Conservation (phyloP, 2,329 filamentous ascomycete species). For the Capronia americana region DNA sequence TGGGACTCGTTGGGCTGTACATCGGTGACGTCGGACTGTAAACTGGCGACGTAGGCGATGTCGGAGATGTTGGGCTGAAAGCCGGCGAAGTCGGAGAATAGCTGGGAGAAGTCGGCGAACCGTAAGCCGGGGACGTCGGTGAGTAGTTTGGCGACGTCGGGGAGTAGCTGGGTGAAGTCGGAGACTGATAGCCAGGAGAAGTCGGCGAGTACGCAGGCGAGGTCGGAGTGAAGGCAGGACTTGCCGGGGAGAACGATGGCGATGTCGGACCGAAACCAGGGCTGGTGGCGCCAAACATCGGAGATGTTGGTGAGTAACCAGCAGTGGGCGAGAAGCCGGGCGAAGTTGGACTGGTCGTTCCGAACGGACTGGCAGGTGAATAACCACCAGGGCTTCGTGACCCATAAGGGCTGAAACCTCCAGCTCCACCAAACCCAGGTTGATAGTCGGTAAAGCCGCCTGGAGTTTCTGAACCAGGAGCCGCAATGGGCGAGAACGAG, state of each 20-base stretch:
- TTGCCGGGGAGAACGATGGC: slow-evolving; percentile 61
- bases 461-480: slow-evolving; percentile 68
- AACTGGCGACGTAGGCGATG: slow-evolving; percentile 76
- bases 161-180: slow-evolving; percentile 73
- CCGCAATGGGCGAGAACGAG: slow-evolving; percentile 74
- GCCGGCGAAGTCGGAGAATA: slow-evolving; percentile 71
- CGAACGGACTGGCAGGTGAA: slow-evolving; percentile 77
- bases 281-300: slow-evolving; percentile 65
- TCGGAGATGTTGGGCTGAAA: slow-evolving; percentile 66
- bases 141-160: slow-evolving; percentile 66
- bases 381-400: slow-evolving; percentile 69
- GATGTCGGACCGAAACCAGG: slow-evolving; percentile 60
- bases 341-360: slow-evolving; percentile 70
- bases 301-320: slow-evolving; percentile 77
- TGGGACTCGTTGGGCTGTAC: slow-evolving; percentile 64
- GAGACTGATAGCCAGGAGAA: slow-evolving; percentile 72
- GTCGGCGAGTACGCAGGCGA: slow-evolving; percentile 71
- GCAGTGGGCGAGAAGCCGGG: slow-evolving; percentile 68
- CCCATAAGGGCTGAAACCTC: slow-evolving; percentile 71
- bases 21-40: slow-evolving; percentile 66
- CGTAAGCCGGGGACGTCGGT: slow-evolving; percentile 59
- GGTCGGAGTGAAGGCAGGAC: slow-evolving; percentile 71
- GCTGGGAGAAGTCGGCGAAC: slow-evolving; percentile 49
- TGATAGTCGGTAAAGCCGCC: slow-evolving; percentile 70
- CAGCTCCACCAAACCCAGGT: slow-evolving; percentile 66